Base-by-base conservation (phyloP, 2,329 filamentous ascomycete species). In the Colletotrichum gigasporum region DNA sequence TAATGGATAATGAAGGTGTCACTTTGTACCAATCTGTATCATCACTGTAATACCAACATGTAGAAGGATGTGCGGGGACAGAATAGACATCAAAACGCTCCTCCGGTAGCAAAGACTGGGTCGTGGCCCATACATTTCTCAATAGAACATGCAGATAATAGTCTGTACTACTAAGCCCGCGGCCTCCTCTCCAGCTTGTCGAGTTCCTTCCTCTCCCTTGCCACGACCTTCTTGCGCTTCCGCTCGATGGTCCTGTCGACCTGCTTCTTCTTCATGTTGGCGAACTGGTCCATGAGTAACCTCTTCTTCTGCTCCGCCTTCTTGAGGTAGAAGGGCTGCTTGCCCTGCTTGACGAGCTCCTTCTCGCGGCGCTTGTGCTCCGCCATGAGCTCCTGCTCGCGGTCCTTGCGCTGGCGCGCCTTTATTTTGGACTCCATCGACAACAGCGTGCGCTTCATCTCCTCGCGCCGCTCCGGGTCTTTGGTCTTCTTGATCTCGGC, bases 261-360 rank as follows among this genome's bases (percentile, higher is more conserved):
- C 78, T 97, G 90, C 75, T 90, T 91, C 74, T 91, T 91, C 78
- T 92, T 96, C 90, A 98, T 91, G 64, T 87, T 86, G 71, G 90
- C 86, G 78, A 92, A 97, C 75, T 91, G 88, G 71, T 96, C 90
- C 73, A 92, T 83, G 67, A 97, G 81, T 59, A 94, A 83, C 77
- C 90, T 83, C 83, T 95, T 93, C 89, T 96, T 97, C 83, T 96
- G 87, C 80, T 97, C 95, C 73, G 90, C 89, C 81, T 90, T 90
- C 87, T 99, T 99, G 71, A 98, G 82, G 78, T 93, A 98, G 80
- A 94, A 99, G 0, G 96, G 95, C 75, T 86, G 88, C 87, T 97
- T 97, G 66, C 96, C 96, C 80, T 96, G 87, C 71, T 89, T 89
- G 53, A 98, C 89, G 65, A 92, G 80, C 75, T 94, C 91, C 80